Conservation (phyloP, 257 asterid genomes). For the Solanum neorickii region DNA sequence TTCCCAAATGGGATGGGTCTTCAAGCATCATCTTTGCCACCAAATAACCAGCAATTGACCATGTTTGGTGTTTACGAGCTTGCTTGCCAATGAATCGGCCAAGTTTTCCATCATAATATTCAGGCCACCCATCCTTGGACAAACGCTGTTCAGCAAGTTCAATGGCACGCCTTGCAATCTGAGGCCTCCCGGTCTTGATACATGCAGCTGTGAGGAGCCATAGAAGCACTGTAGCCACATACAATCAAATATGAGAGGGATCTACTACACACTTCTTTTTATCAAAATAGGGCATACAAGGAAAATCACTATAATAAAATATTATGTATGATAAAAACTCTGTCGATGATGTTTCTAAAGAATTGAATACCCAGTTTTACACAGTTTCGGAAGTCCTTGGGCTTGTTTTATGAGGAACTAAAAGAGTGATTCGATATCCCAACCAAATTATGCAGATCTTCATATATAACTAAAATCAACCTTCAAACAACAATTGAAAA, state of each 20-base stretch:
- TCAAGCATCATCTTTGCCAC: constrained; percentile 63
- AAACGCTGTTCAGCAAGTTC: constrained; percentile 44
- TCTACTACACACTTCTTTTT: not conserved
- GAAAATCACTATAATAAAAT: not conserved
- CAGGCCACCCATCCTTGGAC: constrained; percentile 65
- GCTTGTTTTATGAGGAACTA: not conserved
- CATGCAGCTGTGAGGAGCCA: constrained; percentile 66
- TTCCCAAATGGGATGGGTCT: constrained; percentile 62
- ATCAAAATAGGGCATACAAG: not conserved
- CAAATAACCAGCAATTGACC: constrained; percentile 60
- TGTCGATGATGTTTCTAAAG: not conserved
- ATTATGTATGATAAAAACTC: not conserved
- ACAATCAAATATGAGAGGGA: not conserved
- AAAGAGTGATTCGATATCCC: not conserved
- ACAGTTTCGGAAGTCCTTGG: not conserved
- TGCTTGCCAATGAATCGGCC: constrained; percentile 55
- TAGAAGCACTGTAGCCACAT: constrained; percentile 40
- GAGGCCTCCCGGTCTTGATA: constrained; percentile 57
- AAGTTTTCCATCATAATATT: constrained; percentile 50
- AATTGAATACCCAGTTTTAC: not conserved
- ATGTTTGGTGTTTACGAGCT: constrained; percentile 50
- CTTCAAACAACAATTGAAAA: too few species aligned
- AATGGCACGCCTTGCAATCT: constrained; percentile 52
- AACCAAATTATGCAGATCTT: not conserved
- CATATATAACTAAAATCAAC: too few species aligned